A percentile compares a stretch with the other conserved stretches of the same genome.
phyloP scores from a whole-genome alignment of 2,329 filamentous ascomycete species.

The Neonectria ditissima region DNA sequence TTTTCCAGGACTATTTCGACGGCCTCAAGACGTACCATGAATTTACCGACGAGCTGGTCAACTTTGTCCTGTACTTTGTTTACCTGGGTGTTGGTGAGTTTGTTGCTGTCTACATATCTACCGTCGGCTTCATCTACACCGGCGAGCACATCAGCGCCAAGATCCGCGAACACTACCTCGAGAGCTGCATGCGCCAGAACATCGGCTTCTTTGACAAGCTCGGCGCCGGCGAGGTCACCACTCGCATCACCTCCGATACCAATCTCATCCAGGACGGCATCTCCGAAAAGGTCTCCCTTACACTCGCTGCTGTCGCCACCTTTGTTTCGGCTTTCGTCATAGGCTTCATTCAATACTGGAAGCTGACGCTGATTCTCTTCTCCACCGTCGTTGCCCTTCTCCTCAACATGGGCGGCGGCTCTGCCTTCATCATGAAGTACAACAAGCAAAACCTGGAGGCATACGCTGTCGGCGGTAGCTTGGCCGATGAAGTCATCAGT shows the following conservation, averaged over 20 bases:
- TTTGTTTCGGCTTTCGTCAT: conserved; percentile 93
- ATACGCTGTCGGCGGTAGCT: conserved; percentile 85
- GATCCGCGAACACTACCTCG: conserved; percentile 85
- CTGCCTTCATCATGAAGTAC: conserved; percentile 81
- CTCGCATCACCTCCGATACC: conserved; percentile 92
- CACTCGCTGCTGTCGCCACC: conserved; percentile 79
- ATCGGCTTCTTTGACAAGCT: conserved; percentile 95
- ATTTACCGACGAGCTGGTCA: conserved; percentile 71
- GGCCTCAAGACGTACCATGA: conserved; percentile 57
- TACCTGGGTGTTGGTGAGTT: conserved; percentile 88
- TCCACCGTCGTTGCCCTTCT: conserved; percentile 85
- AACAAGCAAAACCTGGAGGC: conserved; percentile 82
- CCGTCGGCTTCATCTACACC: conserved; percentile 89
- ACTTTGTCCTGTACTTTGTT: conserved; percentile 83
- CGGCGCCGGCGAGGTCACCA: conserved; percentile 92
- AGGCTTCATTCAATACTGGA: conserved; percentile 92
- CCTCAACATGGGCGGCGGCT: conserved; percentile 80
- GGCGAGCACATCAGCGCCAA: conserved; percentile 84
- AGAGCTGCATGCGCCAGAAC: conserved; percentile 87
- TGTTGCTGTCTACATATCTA: conserved; percentile 80
- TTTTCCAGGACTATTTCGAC: conserved; percentile 74
- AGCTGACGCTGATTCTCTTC: conserved; percentile 86
- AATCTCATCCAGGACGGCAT: conserved; percentile 95
- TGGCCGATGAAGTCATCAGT: conserved; percentile 94
- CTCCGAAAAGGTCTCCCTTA: conserved; percentile 87